Percentiles rank a stretch among this genome's conserved stretches.
Evolutionary conservation across 495 filamentous ascomycete species (phyloP).

Genomic region (Xanthoparmelia taractica): DNA sequence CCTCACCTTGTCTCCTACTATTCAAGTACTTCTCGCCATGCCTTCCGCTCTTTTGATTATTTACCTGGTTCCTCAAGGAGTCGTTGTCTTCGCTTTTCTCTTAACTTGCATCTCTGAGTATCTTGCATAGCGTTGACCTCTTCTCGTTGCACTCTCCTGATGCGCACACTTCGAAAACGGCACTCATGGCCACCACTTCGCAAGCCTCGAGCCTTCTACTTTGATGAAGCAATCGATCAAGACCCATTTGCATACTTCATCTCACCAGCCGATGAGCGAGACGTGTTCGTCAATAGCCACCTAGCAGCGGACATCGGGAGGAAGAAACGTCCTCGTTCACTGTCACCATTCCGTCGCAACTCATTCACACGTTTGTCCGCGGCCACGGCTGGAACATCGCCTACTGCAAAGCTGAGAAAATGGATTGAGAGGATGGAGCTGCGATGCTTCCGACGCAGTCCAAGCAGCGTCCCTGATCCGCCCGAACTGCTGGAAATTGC

Average conservation of each 20-base stretch:
- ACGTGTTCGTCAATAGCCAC: slow-evolving; percentile 28
- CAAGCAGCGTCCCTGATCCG: slow-evolving; percentile 1
- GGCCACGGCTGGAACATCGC: slow-evolving; percentile 12
- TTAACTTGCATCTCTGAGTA: slow-evolving; percentile 2
- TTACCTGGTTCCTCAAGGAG: not conserved
- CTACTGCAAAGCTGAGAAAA: slow-evolving; percentile 20
- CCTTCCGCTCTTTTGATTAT: not conserved
- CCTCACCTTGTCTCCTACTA: not conserved
- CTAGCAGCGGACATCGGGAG: slow-evolving; percentile 30
- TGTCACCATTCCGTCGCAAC: slow-evolving; percentile 20
- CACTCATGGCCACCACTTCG: slow-evolving; percentile 33
- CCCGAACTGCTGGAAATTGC: not conserved
- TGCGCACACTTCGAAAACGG: slow-evolving; percentile 22
- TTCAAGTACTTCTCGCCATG: not conserved
- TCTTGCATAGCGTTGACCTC: not conserved
- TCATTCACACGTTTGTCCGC: slow-evolving; percentile 3
- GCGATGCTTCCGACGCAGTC: slow-evolving; percentile 9
- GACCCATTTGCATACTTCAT: slow-evolving; percentile 37
- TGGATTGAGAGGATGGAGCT: slow-evolving; percentile 27
- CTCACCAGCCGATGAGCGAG: slow-evolving; percentile 32
- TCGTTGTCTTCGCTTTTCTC: not conserved
- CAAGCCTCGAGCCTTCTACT: slow-evolving; percentile 18
- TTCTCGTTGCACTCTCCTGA: not conserved
- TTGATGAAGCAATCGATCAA: slow-evolving; percentile 29
- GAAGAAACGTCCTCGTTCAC: slow-evolving; percentile 25